Evolutionary conservation across 192 early-diverging fungal species (phyloP).

Genomic region (Nowakowskiella sp.): DNA sequence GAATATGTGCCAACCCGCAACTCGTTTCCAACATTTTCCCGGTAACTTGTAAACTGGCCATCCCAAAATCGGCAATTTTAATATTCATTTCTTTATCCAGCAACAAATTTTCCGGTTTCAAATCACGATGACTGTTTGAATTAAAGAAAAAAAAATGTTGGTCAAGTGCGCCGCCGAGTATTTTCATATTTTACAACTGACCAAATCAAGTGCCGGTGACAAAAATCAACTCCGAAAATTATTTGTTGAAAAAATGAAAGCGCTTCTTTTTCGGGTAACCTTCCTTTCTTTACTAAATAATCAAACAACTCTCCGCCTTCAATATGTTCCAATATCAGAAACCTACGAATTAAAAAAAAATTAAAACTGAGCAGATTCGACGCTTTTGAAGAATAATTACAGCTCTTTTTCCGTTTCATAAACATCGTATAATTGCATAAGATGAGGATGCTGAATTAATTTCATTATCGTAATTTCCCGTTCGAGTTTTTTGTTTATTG

Average conservation of each 20-base stretch:
- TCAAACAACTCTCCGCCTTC: slow-evolving; percentile 70
- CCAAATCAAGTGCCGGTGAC: slow-evolving; percentile 89
- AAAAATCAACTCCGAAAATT: slow-evolving; percentile 87
- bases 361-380: slow-evolving; percentile 5
- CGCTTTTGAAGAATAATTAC: slow-evolving; percentile 16
- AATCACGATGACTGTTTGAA: slow-evolving; percentile 40
- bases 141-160: not conserved
- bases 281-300: slow-evolving; percentile 51
- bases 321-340: slow-evolving; percentile 58
- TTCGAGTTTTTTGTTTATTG: slow-evolving; percentile 44
- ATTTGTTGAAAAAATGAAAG: slow-evolving; percentile 95
- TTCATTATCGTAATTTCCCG: slow-evolving; percentile 57
- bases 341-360: slow-evolving; percentile 27
- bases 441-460: slow-evolving; percentile 47
- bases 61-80: slow-evolving; percentile 97
- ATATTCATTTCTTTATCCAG: slow-evolving; percentile 87
- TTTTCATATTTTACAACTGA: slow-evolving; percentile 17
- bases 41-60: slow-evolving; percentile 59
- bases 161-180: not conserved
- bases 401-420: slow-evolving; percentile 49
- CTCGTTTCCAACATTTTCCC: slow-evolving; percentile 53
- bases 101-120: slow-evolving; percentile 65
- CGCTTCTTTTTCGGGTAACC: slow-evolving; percentile 75
- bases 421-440: slow-evolving; percentile 50
- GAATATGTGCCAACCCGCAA: slow-evolving; percentile 46